Percentiles rank a stretch among this genome's conserved stretches.
phyloP scores from a whole-genome alignment of 768 basidiomycete genomes.

The Sarcodon sp. region DNA sequence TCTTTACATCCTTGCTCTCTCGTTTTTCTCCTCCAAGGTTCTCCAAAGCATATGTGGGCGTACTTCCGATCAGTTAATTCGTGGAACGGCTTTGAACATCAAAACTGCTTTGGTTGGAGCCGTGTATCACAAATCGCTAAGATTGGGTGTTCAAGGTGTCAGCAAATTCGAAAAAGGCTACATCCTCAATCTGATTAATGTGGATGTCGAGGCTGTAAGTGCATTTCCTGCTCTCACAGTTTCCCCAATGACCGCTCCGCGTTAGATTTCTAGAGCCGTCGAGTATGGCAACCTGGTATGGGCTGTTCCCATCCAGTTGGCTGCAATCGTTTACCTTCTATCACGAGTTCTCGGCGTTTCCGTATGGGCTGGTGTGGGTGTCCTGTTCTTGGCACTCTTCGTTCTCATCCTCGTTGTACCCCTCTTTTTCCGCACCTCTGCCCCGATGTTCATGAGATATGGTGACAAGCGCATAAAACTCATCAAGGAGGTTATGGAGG shows the following conservation, averaged over 20 bases:
- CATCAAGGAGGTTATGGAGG: slow-evolving; percentile 16
- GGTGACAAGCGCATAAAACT: slow-evolving; percentile 16
- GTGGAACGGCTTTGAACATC: slow-evolving; percentile 16
- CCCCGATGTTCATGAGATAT: slow-evolving; percentile 14
- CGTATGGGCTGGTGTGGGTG: slow-evolving; percentile 17
- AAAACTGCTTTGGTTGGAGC: slow-evolving; percentile 17
- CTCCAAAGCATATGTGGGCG: slow-evolving; percentile 14
- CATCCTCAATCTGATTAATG: slow-evolving; percentile 17
- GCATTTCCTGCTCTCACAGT: too few species aligned
- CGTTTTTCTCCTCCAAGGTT: slow-evolving; percentile 14
- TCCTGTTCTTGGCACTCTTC: slow-evolving; percentile 12
- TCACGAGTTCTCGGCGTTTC: slow-evolving; percentile 16
- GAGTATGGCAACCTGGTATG: slow-evolving; percentile 14
- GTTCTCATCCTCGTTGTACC: slow-evolving; percentile 17
- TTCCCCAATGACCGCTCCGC: too few species aligned
- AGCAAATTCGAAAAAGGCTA: slow-evolving; percentile 15
- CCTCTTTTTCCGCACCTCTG: slow-evolving; percentile 18
- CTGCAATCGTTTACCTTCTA: slow-evolving; percentile 10
- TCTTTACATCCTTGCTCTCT: slow-evolving; percentile 12
- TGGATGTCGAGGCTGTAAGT: slow-evolving; percentile 14
- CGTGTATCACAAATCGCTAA: slow-evolving; percentile 18
- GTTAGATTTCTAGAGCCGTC: slow-evolving; percentile 13
- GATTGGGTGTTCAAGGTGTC: slow-evolving; percentile 13
- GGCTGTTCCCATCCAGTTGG: slow-evolving; percentile 16
- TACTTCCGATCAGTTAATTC: slow-evolving; percentile 16